Evolutionary conservation across 768 basidiomycete genomes (phyloP).

Genomic region (Rhizopogon vulgaris): DNA sequence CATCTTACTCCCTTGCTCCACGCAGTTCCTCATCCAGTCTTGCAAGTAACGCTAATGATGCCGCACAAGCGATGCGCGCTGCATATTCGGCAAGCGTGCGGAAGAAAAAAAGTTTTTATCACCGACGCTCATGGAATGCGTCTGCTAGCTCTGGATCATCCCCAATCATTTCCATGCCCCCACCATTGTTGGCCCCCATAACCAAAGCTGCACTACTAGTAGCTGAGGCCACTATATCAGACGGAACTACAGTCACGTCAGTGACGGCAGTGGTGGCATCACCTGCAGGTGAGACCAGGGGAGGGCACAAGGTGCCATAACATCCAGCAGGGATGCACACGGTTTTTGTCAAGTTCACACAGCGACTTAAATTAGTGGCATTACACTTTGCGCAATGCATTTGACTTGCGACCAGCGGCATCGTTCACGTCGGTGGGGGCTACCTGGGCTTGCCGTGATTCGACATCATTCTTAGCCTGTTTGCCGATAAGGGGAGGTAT

Average conservation of each 20-base stretch:
- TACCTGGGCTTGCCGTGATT: not conserved
- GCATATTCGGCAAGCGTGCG: constrained; percentile 26
- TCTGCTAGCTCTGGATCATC: constrained; percentile 20
- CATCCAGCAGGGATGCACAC: not conserved
- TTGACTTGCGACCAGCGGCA: not conserved
- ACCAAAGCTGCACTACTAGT: constrained; percentile 14
- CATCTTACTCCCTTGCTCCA: constrained; percentile 20
- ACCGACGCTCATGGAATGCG: constrained; percentile 23
- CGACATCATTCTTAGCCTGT: not conserved
- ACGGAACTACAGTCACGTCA: constrained; percentile 1
- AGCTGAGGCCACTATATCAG: constrained; percentile 4
- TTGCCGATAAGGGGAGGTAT: not conserved
- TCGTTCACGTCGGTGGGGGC: not conserved
- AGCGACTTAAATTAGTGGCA: not conserved
- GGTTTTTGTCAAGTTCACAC: not conserved
- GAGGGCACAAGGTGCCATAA: not conserved
- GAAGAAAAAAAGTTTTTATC: constrained; percentile 28
- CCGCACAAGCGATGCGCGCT: constrained; percentile 23
- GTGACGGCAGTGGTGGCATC: not conserved
- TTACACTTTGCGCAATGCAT: not conserved
- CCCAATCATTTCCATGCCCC: constrained; percentile 9
- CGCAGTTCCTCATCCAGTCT: constrained; percentile 26
- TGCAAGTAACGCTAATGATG: constrained; percentile 14
- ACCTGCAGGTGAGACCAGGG: not conserved
- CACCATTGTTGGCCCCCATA: not conserved